Evolutionary conservation across 257 asterid genomes (phyloP).

Genomic region (Capsicum rhomboideum): DNA sequence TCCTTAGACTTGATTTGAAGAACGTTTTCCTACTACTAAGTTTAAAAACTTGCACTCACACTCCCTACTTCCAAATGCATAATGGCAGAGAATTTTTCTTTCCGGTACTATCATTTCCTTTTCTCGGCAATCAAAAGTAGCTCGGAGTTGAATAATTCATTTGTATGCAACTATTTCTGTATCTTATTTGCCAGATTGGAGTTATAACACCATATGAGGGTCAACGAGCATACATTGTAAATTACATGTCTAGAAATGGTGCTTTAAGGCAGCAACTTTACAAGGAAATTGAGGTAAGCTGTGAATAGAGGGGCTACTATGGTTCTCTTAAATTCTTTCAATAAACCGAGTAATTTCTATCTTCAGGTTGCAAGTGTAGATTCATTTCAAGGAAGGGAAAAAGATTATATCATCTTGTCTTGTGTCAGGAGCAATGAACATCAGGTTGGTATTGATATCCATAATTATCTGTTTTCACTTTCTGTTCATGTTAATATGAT

Average conservation of each 20-base stretch:
- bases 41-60: not conserved
- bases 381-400: slow-evolving; percentile 98
- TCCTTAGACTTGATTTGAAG: not conserved
- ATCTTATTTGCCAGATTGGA: slow-evolving; percentile 59
- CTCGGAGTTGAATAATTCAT: not conserved
- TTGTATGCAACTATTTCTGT: not conserved
- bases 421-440: slow-evolving; percentile 99
- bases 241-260: slow-evolving; percentile 97
- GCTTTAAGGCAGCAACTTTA: slow-evolving; percentile 91
- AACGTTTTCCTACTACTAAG: slow-evolving; percentile 2
- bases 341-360: slow-evolving; percentile 8
- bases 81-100: not conserved
- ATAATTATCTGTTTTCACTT: not conserved
- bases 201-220: slow-evolving; percentile 99
- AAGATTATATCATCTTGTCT: slow-evolving; percentile 86
- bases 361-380: slow-evolving; percentile 96
- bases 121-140: not conserved
- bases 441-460: slow-evolving; percentile 51
- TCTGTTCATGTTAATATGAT: not conserved
- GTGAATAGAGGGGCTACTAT: not conserved
- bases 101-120: not conserved
- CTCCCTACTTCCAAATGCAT: slow-evolving; percentile 1
- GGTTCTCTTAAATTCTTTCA: not conserved
- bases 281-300: slow-evolving; percentile 91
- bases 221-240: slow-evolving; percentile 95